Percentiles rank a stretch among this genome's conserved stretches.
phyloP scores from a whole-genome alignment of 768 basidiomycete genomes.

The Boletus rubroflammeus region DNA sequence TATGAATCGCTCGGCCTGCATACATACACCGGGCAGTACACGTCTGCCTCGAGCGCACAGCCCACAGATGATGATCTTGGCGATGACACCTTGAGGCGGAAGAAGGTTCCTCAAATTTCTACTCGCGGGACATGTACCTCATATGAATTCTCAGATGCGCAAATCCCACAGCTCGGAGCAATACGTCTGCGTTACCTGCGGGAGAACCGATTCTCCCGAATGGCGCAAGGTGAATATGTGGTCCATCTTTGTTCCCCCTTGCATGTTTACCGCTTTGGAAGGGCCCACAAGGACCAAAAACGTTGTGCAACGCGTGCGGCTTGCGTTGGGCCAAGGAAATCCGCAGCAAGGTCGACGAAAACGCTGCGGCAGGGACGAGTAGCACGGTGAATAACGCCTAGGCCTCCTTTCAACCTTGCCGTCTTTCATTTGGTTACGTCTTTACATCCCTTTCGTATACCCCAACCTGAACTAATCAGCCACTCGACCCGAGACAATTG shows the following conservation, averaged over 20 bases:
- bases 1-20: conserved; percentile 22
- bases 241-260: not conserved
- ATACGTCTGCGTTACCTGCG: conserved; percentile 89
- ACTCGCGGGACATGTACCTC: not conserved
- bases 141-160: conserved; percentile 17
- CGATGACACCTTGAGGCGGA: conserved; percentile 56
- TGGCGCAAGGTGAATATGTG: conserved; percentile 74
- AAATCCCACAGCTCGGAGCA: conserved; percentile 55
- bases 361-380: conserved; percentile 23
- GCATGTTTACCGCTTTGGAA: conserved; percentile 31
- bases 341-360: conserved; percentile 41
- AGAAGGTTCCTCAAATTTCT: conserved; percentile 46
- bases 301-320: conserved; percentile 96
- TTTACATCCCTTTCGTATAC: not conserved
- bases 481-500: conserved; percentile 3
- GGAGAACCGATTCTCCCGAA: conserved; percentile 93
- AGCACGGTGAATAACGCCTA: conserved; percentile 19
- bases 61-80: conserved; percentile 39
- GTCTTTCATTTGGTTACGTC: not conserved
- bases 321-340: conserved; percentile 86
- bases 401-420: not conserved
- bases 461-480: conserved; percentile 5
- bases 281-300: conserved; percentile 95
- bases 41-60: conserved; percentile 10
- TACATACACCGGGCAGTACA: conserved; percentile 17